phyloP scores from a whole-genome alignment of 345 rosid genomes.

The Arabis alpina region DNA sequence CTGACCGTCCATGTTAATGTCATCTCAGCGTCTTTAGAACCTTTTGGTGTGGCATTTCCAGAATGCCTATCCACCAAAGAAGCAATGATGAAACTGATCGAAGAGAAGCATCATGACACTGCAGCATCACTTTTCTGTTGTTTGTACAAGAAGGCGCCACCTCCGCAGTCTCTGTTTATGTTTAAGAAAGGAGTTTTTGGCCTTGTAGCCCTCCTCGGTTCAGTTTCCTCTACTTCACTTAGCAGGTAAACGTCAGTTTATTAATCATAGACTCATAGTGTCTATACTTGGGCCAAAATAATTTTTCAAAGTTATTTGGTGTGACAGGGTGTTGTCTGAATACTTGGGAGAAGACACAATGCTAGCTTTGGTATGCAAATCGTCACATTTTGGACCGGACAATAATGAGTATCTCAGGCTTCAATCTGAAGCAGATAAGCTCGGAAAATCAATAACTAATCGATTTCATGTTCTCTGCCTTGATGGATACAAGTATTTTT shows the following conservation, averaged over 20 bases:
- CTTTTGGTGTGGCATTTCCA: constrained; percentile 28
- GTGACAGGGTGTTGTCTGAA: constrained; percentile 58
- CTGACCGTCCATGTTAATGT: background rate
- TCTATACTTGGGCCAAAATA: background rate
- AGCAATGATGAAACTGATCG: constrained; percentile 50
- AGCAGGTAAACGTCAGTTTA: no score
- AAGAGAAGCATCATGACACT: constrained; percentile 44
- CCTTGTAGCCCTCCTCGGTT: constrained; percentile 62
- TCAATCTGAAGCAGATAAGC: constrained; percentile 50
- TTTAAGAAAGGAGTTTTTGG: constrained; percentile 50
- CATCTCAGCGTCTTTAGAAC: constrained; percentile 49
- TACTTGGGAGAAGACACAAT: constrained; percentile 68
- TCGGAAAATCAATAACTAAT: constrained; percentile 48
- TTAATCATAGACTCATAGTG: no score
- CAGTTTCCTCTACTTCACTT: constrained; percentile 47
- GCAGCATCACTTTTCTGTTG: constrained; percentile 57
- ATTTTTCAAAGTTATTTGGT: background rate
- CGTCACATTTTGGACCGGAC: constrained; percentile 42
- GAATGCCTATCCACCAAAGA: constrained; percentile 47
- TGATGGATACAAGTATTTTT: constrained; percentile 56
- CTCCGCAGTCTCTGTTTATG: constrained; percentile 27
- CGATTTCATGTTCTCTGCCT: constrained; percentile 60
- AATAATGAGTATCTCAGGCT: constrained; percentile 50
- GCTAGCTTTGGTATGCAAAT: constrained; percentile 68
- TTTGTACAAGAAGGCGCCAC: constrained; percentile 19